Evolutionary conservation across 768 basidiomycete species (phyloP), one percentile per base, ranked within the genome.

Genomic region (Podaxis sp.): DNA sequence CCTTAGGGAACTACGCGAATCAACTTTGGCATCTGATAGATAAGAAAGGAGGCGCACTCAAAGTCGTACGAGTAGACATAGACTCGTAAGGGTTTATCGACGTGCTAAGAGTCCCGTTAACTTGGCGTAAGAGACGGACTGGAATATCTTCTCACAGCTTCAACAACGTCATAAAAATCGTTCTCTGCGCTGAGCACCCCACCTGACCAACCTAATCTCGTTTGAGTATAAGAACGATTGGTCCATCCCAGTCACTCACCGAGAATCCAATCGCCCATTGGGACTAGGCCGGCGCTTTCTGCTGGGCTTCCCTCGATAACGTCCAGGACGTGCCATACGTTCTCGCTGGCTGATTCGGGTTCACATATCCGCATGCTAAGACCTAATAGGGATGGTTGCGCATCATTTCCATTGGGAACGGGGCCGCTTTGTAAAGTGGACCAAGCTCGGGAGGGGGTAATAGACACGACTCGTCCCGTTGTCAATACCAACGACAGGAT

Each of bases 51-150:
- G 27, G 80, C 93, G 57, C 75, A 96, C 94, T 97, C 94, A 72
- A 97, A 95, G 74, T 98, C 96, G 66, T 93, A 88, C 13, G 95
- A 97, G 75, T 98, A 99, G 5, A 99, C 96, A 70, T 96, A 98
- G 27, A 98, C 90, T 25, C 94, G 83, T 27, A 98, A 74, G 8
- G 96, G 94, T 74, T 94, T 95, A 68, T 98, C 96, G 54, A 94
- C 82, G 74, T 98, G 94, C 93, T 97, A 49, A 36, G 29, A 33
- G 40, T 61, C 63, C 47, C 36, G 40, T 38, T 36, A 49, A 46
- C n/a, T 40, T 49, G 46, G 56, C 41, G 19, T 36, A 46, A 51
- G 41, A 41, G 15, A 24, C 36, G 29, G 37, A 1, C 47, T 55
- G 25, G 37, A 33, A 59, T 57, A 57, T 56, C n/a, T 22, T 74